A percentile compares a stretch with the other conserved stretches of the same genome.
phyloP scores from a whole-genome alignment of 176 grass and related monocot species.

The Musa schizocarpa region DNA sequence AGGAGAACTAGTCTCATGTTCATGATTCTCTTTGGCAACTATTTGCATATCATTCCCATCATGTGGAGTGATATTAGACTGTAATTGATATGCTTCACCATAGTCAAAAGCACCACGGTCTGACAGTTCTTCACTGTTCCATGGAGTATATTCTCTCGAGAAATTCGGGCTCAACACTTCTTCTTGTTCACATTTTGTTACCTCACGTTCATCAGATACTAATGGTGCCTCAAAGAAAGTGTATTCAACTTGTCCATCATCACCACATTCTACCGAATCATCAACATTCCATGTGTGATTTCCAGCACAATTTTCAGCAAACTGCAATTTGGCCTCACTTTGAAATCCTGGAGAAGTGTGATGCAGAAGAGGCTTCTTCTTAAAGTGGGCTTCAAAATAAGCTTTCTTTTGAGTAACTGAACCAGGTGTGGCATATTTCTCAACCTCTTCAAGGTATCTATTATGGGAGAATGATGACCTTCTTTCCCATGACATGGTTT shows the following conservation, averaged over 20 bases:
- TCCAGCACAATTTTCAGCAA: conserved; percentile 5
- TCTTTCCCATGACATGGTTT: conserved; percentile 26
- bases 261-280: neutral
- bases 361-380: conserved; percentile 8
- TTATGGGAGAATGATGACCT: conserved; percentile 27
- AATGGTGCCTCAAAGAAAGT: neutral
- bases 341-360: conserved; percentile 4
- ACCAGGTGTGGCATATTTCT: conserved; percentile 17
- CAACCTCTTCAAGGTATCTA: conserved; percentile 27
- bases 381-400: conserved; percentile 31
- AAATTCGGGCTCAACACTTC: neutral
- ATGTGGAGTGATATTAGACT: neutral
- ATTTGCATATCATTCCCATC: conserved; percentile 4
- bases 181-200: conserved; percentile 5
- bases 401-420: conserved; percentile 25
- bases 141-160: neutral
- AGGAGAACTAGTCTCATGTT: neutral
- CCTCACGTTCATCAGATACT: conserved; percentile 9
- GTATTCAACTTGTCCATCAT: neutral
- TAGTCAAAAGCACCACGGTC: neutral
- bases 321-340: neutral
- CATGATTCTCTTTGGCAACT: neutral
- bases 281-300: neutral
- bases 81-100: conserved; percentile 5
- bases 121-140: neutral